These are phyloP conservation scores for Exophiala lecanii-corni DNA, from an alignment of 2,329 filamentous ascomycete genomes.

Conservation along the genomic window DNA sequence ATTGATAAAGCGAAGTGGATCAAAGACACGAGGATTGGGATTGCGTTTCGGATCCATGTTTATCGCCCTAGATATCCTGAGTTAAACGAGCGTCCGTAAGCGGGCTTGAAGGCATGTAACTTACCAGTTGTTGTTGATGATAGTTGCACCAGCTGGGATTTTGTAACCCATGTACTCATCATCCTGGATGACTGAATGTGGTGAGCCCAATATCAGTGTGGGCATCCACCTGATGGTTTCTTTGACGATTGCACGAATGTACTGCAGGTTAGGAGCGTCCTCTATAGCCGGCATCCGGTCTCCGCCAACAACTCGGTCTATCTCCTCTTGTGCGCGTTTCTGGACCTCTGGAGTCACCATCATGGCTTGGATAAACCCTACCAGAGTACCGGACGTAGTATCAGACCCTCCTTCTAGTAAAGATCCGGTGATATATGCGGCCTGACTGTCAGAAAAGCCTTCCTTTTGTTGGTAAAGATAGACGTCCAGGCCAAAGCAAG, in stretches of 20 bases:
- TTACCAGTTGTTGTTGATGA: conserved; percentile 26
- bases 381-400: conserved; percentile 16
- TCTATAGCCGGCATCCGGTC: conserved; percentile 45
- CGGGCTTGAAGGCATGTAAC: too few relatives aligned
- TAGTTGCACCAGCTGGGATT: conserved; percentile 21
- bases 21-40: conserved; percentile 30
- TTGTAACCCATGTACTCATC: conserved; percentile 23
- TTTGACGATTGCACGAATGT: conserved; percentile 51
- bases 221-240: conserved; percentile 55
- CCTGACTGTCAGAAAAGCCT: conserved; percentile 31
- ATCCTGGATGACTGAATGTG: conserved; percentile 19
- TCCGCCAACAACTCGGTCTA: conserved; percentile 48
- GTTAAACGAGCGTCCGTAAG: too few relatives aligned
- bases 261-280: conserved; percentile 49
- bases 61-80: too few relatives aligned
- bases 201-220: conserved; percentile 18
- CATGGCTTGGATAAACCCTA: conserved; percentile 46
- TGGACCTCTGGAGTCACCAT: conserved; percentile 46
- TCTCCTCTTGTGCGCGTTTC: conserved; percentile 41
- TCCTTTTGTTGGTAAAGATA: conserved; percentile 34
- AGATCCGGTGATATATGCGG: conserved; percentile 31
- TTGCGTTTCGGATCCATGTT: conserved; percentile 29
- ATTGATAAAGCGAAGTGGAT: conserved; percentile 29
- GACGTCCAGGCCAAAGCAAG: too few relatives aligned
- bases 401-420: conserved; percentile 25